Base-by-base conservation (phyloP, 305 asterid genomes). In the Solanum hybrid region DNA sequence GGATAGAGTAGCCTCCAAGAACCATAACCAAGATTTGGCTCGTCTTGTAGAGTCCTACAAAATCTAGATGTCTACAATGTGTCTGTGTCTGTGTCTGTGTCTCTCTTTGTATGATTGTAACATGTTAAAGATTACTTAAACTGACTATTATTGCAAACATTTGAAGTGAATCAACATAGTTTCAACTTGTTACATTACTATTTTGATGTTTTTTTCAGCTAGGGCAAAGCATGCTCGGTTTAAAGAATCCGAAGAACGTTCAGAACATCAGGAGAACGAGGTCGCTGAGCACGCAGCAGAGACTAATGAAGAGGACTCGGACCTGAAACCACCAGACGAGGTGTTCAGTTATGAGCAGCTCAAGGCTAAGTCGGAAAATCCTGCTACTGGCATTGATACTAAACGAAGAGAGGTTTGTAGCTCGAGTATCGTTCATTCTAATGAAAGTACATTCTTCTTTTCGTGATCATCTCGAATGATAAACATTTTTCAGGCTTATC, bases 341-440 rank as follows among this genome's bases (percentile, higher is more conserved):
- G 93, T 92, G 36, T 95, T 91, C 89, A 90, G 89, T 77, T 95
- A 94, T 73, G 98, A 93, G 26, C 95, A 93, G 91, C 90, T 95
- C 87, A 95, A 90, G 91, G 94, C 95, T 41, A 95, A 95, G 93
- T 92, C 98, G 5, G 95, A 94, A 24, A 90, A 95, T 75, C 97
- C 98, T 13, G 93, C 90, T 77, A 86, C 92, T 1, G 96, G 97
- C 82, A 94, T 95, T 91, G 96, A 95, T 89, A 92, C 90, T 45
- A 93, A 93, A 75, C 90, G 93, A 32, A 91, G 98, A 94, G 98
- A 95, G 97, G 98, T 95, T 89, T 29, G 91, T 92, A 24, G 27
- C 89, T 73, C 77, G 6, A 27, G 65, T 17, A 33, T 87, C 31
- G 2, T 61, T 65, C 24, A 27, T 24, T 15, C 39, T 38, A 14